A percentile compares a stretch with the other conserved stretches of the same genome.
Conservation (phyloP, 352 stramenopile species). For the Pythium plurisporium region DNA sequence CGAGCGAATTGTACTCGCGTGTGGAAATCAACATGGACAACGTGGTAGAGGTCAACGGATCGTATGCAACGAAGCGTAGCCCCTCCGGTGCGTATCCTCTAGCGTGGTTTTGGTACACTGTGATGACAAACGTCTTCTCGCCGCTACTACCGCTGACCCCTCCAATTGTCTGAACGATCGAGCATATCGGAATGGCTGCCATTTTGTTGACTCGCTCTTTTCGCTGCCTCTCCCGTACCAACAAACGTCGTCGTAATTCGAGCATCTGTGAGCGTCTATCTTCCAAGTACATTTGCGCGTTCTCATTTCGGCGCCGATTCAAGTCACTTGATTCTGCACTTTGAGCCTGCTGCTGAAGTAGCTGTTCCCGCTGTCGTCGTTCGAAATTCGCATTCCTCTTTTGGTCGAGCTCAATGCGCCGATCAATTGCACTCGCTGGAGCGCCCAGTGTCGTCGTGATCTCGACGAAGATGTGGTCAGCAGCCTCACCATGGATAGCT, state of each 20-base stretch:
- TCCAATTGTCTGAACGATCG: conserved; percentile 7
- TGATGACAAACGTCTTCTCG: conserved; percentile 40
- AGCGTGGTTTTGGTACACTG: conserved; percentile 35
- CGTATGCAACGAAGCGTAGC: conserved; percentile 49
- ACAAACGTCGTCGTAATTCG: conserved; percentile 20
- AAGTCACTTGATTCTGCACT: conserved; percentile 20
- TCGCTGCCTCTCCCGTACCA: neutral
- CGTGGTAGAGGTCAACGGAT: conserved; percentile 33
- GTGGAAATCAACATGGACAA: conserved; percentile 36
- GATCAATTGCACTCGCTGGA: neutral
- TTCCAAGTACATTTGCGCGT: conserved; percentile 45
- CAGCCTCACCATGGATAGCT: neutral
- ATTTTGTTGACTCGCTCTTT: conserved; percentile 35
- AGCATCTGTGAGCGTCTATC: conserved; percentile 25
- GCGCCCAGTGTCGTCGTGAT: neutral
- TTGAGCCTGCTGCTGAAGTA: conserved; percentile 10
- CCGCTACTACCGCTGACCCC: neutral
- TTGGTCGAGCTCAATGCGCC: conserved; percentile 17
- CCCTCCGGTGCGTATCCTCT: conserved; percentile 45
- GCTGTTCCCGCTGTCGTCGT: neutral
- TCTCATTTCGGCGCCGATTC: conserved; percentile 37
- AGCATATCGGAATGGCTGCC: conserved; percentile 16
- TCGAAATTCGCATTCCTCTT: conserved; percentile 23
- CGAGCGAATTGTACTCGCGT: conserved; percentile 43
- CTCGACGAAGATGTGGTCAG: neutral